phyloP scores from a whole-genome alignment of 2,329 filamentous ascomycete species.

The Tolypocladium album region DNA sequence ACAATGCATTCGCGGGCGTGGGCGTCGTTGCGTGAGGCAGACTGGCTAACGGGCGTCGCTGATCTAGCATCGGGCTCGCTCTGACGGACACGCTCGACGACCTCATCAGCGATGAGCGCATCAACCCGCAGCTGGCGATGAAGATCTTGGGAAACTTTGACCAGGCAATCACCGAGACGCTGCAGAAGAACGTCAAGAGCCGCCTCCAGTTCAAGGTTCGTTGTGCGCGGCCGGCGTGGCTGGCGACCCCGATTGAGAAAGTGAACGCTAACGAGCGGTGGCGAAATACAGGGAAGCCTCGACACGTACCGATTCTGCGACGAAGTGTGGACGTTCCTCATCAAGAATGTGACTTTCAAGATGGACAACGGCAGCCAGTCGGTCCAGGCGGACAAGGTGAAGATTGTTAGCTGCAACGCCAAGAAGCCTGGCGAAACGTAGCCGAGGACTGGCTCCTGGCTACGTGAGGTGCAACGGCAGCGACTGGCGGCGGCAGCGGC shows the following conservation, averaged over 20 bases:
- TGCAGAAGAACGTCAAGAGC: slow-evolving; percentile 86
- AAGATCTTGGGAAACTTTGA: slow-evolving; percentile 96
- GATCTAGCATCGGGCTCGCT: slow-evolving; percentile 72
- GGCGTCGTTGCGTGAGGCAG: background rate
- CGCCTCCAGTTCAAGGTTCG: slow-evolving; percentile 88
- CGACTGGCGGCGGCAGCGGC: background rate
- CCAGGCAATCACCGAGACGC: slow-evolving; percentile 78
- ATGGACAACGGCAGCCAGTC: slow-evolving; percentile 68
- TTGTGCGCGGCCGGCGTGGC: background rate
- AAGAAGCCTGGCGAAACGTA: slow-evolving; percentile 47
- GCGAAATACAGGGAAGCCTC: slow-evolving; percentile 63
- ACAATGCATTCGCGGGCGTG: slow-evolving; percentile 18
- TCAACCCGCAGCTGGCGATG: slow-evolving; percentile 97
- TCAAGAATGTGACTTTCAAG: slow-evolving; percentile 99
- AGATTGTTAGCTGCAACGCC: slow-evolving; percentile 96
- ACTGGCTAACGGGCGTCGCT: slow-evolving; percentile 1
- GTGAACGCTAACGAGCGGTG: background rate
- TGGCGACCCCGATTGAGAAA: background rate
- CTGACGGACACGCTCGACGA: slow-evolving; percentile 96
- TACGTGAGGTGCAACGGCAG: background rate
- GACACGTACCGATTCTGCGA: slow-evolving; percentile 99
- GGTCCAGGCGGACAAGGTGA: slow-evolving; percentile 81
- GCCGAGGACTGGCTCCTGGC: background rate
- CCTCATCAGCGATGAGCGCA: slow-evolving; percentile 85
- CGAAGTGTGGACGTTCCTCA: slow-evolving; percentile 98